phyloP scores from a whole-genome alignment of 306 rosid genomes.

The Prunus mongolica region DNA sequence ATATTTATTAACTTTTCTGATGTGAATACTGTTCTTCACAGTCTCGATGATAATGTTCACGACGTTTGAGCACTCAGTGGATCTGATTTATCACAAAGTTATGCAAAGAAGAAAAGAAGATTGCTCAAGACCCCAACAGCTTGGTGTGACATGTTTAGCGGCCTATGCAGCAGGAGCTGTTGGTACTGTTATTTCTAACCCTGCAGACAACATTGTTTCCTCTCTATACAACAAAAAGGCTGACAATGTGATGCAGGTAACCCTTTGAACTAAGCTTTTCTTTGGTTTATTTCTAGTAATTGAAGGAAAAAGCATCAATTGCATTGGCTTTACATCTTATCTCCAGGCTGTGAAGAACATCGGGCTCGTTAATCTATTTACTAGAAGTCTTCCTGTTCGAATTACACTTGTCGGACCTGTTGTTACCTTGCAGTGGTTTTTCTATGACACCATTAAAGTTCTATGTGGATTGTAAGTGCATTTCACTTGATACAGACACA shows the following conservation, averaged over 20 bases:
- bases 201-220: conserved; percentile 67
- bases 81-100: conserved; percentile 43
- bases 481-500: background rate
- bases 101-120: conserved; percentile 49
- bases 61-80: conserved; percentile 71
- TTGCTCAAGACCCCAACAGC: conserved; percentile 65
- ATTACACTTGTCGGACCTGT: conserved; percentile 77
- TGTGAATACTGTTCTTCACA: conserved; percentile 25
- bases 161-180: conserved; percentile 64
- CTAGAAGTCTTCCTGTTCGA: conserved; percentile 89
- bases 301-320: background rate
- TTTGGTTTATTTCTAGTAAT: background rate
- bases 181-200: conserved; percentile 59
- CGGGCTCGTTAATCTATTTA: conserved; percentile 70
- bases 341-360: conserved; percentile 76
- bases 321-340: conserved; percentile 1
- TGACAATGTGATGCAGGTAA: conserved; percentile 52
- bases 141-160: conserved; percentile 63
- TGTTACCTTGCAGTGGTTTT: conserved; percentile 90
- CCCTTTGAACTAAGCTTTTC: conserved; percentile 9
- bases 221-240: conserved; percentile 66
- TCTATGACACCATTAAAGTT: conserved; percentile 84
- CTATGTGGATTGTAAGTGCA: conserved; percentile 80
- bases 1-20: conserved; percentile 9
- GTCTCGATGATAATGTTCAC: conserved; percentile 67